Conservation (phyloP, 495 filamentous ascomycete species). For the Tuber magnatum region DNA sequence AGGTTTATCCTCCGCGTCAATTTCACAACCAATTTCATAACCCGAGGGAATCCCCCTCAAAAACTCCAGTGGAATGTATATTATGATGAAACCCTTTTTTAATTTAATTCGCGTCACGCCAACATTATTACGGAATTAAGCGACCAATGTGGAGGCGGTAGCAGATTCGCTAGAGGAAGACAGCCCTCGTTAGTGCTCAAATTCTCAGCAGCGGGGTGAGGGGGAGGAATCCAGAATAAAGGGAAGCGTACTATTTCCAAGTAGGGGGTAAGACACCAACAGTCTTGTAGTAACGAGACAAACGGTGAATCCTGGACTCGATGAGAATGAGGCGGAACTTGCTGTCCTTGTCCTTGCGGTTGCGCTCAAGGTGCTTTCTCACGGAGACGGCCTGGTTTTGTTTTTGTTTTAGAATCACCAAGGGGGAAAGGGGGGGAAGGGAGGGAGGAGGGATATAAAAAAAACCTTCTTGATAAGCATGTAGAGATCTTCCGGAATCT, state of each 20-base stretch:
- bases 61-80: background rate
- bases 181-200: slow-evolving; percentile 2
- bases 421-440: background rate
- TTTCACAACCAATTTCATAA: background rate
- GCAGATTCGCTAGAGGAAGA: slow-evolving; percentile 45
- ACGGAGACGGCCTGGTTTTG: slow-evolving; percentile 76
- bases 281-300: slow-evolving; percentile 81
- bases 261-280: slow-evolving; percentile 96
- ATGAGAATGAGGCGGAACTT: slow-evolving; percentile 99
- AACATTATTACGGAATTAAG: slow-evolving; percentile 21
- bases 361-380: slow-evolving; percentile 99
- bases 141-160: slow-evolving; percentile 48
- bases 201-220: background rate
- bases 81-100: background rate
- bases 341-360: slow-evolving; percentile 99
- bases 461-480: slow-evolving; percentile 98
- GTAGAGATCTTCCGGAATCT: slow-evolving; percentile 95
- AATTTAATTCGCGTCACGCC: background rate
- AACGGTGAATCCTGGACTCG: slow-evolving; percentile 85
- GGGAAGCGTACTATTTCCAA: slow-evolving; percentile 69
- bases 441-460: background rate
- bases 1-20: background rate
- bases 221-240: background rate
- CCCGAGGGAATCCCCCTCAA: background rate
- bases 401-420: slow-evolving; percentile 3